Evolutionary conservation across 1,284 basidiomycete genomes (phyloP), one percentile per base, ranked within the genome.

Genomic region (Lentinus polychrous): DNA sequence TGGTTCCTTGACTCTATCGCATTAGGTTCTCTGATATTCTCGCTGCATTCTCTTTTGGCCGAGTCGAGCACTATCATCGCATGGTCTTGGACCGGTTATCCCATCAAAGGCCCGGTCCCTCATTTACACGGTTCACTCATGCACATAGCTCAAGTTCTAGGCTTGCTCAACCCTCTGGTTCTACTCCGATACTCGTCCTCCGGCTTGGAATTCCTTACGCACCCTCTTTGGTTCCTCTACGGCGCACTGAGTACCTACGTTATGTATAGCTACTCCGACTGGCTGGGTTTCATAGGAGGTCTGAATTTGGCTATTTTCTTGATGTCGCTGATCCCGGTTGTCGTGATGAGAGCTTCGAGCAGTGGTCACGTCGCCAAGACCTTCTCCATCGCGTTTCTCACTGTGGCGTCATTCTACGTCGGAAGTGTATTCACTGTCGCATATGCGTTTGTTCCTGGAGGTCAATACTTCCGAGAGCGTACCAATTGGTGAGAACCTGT

Each of bases 61-160:
- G 93, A 97, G 56, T 71, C 84, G 0, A 87, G 86, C 51, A 94
- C 91, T 0, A 75, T 94, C 48, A 79, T 95, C 52, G 83, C 90
- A 1, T 95, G 91, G 89, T 84, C 87, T 0, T 96, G 92, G 91
- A 87, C 87, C 0, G 94, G 94, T 1, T 95, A 86, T 57, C 90
- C 94, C 0, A 60, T 78, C 51, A 76, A 69, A 37, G 91, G 90
- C 0, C 92, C 91, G 0, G 66, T 83, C 8, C 84, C 91, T 2
- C 81, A 90, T 59, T 67, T 86, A 2, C 83, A 91, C 59, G 86
- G 84, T 17, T 74, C 76, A 0, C 60, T 90, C 35, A 86, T 89
- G 20, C 71, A 93, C 38, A 55, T 81, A n/a, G 78, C 78, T 1
- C 80, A 89, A 57, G 72, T 72, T 1, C 24, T 81, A 4, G 86